These are phyloP conservation scores for Arachnomyces sp. DNA, from an alignment of 2,329 filamentous ascomycete genomes.

Conservation along the genomic window DNA sequence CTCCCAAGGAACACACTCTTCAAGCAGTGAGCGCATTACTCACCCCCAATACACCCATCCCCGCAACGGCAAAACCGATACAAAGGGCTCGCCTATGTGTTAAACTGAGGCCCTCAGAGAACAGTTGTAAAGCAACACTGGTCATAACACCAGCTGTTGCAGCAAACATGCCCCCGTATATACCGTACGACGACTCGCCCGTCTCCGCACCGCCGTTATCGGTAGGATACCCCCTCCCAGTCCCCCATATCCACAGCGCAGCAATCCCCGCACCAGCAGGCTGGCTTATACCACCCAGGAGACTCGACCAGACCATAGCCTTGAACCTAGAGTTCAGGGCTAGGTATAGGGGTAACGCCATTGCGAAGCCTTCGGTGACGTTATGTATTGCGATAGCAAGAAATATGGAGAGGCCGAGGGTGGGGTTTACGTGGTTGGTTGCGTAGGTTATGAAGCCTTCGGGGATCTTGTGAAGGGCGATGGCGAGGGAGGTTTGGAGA, in stretches of 20 bases:
- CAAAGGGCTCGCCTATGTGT: conserved; percentile 42
- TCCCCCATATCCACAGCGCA: conserved; percentile 74
- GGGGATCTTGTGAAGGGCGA: conserved; percentile 91
- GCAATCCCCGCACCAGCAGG: conserved; percentile 78
- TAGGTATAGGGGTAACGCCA: conserved; percentile 87
- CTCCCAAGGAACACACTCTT: conserved; percentile 5
- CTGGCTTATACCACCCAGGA: conserved; percentile 80
- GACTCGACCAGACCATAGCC: conserved; percentile 74
- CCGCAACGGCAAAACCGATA: conserved; percentile 32
- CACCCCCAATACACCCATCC: conserved; percentile 79
- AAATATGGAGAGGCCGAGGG: conserved; percentile 83
- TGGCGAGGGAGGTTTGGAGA: conserved; percentile 91
- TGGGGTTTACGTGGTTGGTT: conserved; percentile 90
- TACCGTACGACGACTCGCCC: conserved; percentile 43
- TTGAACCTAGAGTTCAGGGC: conserved; percentile 70
- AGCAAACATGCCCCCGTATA: conserved; percentile 64
- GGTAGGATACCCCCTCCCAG: conserved; percentile 41
- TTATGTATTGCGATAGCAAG: conserved; percentile 96
- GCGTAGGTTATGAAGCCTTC: conserved; percentile 85
- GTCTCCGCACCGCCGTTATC: conserved; percentile 14
- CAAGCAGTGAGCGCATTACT: conserved; percentile 73
- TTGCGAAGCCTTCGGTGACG: conserved; percentile 91
- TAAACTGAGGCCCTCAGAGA: conserved; percentile 74
- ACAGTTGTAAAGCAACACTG: conserved; percentile 80
- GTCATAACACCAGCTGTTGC: conserved; percentile 91